Evolutionary conservation across 352 stramenopile genomes (phyloP), one percentile per base, ranked within the genome.

Genomic region (Phytophthora quininea): DNA sequence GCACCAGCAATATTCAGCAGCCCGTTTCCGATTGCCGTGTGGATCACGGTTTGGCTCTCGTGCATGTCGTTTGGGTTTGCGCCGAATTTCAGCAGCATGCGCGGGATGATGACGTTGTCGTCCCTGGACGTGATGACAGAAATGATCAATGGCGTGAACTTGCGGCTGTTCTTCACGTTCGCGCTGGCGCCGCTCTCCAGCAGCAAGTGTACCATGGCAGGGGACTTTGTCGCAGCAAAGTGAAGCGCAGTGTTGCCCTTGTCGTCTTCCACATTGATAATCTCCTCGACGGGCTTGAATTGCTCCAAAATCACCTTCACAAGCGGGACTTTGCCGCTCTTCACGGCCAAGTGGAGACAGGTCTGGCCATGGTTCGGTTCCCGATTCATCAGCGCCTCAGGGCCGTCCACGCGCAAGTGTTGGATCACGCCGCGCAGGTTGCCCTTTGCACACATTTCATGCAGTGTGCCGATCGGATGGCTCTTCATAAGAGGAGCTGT

Each of bases 61-160:
- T 96, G 88, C 80, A 96, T 92, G 56, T 96, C 88, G 67, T 96
- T 96, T 57, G 88, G 88, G 73, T 96, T 96, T 35, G 88, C 88
- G 40, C 88, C 88, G 54, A 79, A 96, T 70, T 96, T 96, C 45
- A 96, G 82, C 57, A 96, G 80, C 88, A 96, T 96, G 55, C 87
- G 87, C 37, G 87, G 80, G 43, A 94, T 92, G 50, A 96, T 93
- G 32, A 94, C 76, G 56, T 78, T 87, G 67, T 94, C 88, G 48
- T 93, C 82, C 58, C 80, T 84, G 42, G 86, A 91, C n/a, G 86
- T 96, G 67, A 96, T 93, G 12, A 96, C 83, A 35, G 86, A 91
- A 56, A 96, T 96, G 62, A 96, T 93, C 46, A 96, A 68, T 58
- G 88, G 86, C 32, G 88, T 94, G 40, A 94, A 84, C 69, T 91